Evolutionary conservation across 805 yeast genomes (phyloP).

Genomic region (Lachancea dasiensis): DNA sequence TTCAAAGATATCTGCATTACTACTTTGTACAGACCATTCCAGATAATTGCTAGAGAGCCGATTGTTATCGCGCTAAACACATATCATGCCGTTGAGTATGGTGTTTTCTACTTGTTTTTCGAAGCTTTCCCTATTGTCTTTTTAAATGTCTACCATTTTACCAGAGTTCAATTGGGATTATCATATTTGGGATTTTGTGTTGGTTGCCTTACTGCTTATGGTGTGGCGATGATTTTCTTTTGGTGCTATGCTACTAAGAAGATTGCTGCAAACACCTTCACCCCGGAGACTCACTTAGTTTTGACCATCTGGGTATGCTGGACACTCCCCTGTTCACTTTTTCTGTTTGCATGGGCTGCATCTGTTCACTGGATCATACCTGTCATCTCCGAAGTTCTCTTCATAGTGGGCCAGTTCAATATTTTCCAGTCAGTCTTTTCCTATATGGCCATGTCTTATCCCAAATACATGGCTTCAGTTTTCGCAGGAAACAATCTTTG

Average conservation of each 20-base stretch:
- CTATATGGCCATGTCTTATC: conserved; percentile 45
- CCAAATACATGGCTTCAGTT: conserved; percentile 48
- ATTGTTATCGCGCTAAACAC: conserved; percentile 47
- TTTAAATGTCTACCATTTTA: conserved; percentile 39
- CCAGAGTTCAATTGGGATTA: conserved; percentile 41
- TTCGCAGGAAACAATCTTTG: conserved; percentile 51
- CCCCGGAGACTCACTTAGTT: conserved; percentile 40
- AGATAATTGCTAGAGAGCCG: conserved; percentile 47
- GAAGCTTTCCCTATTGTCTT: conserved; percentile 59
- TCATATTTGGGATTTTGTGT: conserved; percentile 42
- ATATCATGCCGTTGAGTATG: conserved; percentile 48
- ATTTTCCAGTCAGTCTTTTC: conserved; percentile 48
- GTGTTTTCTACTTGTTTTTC: conserved; percentile 49
- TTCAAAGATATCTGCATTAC: conserved; percentile 20
- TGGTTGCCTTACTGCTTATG: conserved; percentile 41
- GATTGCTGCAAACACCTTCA: conserved; percentile 25
- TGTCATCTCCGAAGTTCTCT: conserved; percentile 38
- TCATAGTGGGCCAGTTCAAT: conserved; percentile 36
- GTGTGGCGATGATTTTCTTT: conserved; percentile 24
- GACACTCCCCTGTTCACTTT: conserved; percentile 38
- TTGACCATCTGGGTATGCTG: conserved; percentile 38
- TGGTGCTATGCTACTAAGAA: conserved; percentile 24
- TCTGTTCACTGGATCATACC: conserved; percentile 47
- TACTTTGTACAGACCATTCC: conserved; percentile 44
- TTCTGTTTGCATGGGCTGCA: conserved; percentile 49